These are phyloP conservation scores for Cinnamomum chago DNA, from an alignment of 164 flowering plant genomes.

Conservation along the genomic window DNA sequence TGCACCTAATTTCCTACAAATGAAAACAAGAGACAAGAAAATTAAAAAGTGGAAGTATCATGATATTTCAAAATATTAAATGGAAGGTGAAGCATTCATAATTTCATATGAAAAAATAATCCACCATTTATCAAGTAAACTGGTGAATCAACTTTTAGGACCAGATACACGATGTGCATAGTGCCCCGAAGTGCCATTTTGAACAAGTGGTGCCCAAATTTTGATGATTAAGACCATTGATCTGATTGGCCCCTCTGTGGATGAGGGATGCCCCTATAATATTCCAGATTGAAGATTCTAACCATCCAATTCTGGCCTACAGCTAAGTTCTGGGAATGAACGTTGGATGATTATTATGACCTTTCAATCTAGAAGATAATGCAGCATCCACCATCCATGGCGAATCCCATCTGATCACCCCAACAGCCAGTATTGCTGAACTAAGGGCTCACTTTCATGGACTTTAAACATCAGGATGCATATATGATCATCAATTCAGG, in stretches of 20 bases:
- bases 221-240: too few species aligned
- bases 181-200: too few species aligned
- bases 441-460: too few species aligned
- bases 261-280: too few species aligned
- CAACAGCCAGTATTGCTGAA: not conserved
- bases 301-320: too few species aligned
- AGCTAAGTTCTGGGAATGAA: too few species aligned
- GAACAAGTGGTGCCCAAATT: too few species aligned
- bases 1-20: conserved; percentile 22
- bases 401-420: not conserved
- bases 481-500: not conserved
- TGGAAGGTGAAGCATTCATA: not conserved
- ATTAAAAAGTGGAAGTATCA: not conserved
- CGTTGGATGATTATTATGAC: too few species aligned
- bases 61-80: not conserved
- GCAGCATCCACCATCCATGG: not conserved
- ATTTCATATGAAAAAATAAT: not conserved
- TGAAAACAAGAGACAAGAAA: not conserved
- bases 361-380: not conserved
- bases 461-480: not conserved
- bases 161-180: not conserved
- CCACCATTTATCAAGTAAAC: not conserved
- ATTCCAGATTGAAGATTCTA: too few species aligned
- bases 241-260: too few species aligned
- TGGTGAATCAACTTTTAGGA: not conserved